Evolutionary conservation across 148 eudicot genomes (phyloP).

Genomic region (Chenopodium quinoa): DNA sequence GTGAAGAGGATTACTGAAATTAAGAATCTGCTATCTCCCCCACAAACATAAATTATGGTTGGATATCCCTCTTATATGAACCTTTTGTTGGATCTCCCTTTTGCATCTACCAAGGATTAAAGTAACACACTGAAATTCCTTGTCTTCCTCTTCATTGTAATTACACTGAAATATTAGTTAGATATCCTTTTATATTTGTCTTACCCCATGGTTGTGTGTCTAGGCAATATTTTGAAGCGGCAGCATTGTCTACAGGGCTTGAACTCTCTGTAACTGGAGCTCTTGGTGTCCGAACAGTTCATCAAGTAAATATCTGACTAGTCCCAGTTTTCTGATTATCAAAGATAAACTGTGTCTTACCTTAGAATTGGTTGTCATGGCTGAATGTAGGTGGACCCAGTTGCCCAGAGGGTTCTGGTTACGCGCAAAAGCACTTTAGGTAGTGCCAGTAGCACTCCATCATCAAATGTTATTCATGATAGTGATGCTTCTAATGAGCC

Average conservation of each 20-base stretch:
- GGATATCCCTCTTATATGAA: neutral
- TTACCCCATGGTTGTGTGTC: slow-evolving; percentile 15
- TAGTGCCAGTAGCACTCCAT: slow-evolving; percentile 19
- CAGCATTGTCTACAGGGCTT: slow-evolving; percentile 57
- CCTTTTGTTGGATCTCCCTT: neutral
- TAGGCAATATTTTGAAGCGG: slow-evolving; percentile 71
- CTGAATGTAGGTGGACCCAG: slow-evolving; percentile 71
- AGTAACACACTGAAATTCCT: neutral
- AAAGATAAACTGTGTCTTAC: neutral
- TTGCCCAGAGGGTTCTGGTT: slow-evolving; percentile 80
- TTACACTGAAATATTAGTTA: no score
- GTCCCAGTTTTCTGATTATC: neutral
- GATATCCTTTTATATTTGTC: neutral
- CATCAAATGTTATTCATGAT: slow-evolving; percentile 24
- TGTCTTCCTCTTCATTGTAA: no score
- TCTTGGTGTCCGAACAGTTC: slow-evolving; percentile 83
- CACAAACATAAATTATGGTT: neutral
- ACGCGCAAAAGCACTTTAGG: slow-evolving; percentile 32
- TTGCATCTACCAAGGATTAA: neutral
- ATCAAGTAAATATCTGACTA: slow-evolving; percentile 55
- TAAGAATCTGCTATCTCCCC: neutral
- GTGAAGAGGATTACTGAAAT: neutral
- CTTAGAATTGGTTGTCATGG: slow-evolving; percentile 18
- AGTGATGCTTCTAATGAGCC: slow-evolving; percentile 30
- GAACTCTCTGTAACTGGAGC: slow-evolving; percentile 77